Percentiles rank a stretch among this genome's conserved stretches.
Evolutionary conservation across 768 basidiomycete genomes (phyloP).

Genomic region (Mycena capillaripes): DNA sequence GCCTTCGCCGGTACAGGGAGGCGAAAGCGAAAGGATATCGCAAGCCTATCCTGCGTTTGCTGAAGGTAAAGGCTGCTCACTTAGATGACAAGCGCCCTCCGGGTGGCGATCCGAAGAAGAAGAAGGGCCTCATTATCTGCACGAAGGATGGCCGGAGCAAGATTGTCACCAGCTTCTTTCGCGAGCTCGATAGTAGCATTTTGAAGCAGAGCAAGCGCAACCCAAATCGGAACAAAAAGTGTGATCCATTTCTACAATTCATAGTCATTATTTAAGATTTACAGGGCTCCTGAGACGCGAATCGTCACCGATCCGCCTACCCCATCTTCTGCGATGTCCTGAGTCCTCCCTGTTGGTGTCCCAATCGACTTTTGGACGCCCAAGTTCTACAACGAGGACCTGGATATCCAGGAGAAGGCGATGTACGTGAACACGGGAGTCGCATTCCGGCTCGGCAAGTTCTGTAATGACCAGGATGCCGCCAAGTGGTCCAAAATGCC

Average conservation of each 20-base stretch:
- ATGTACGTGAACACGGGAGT: slow-evolving; percentile 7
- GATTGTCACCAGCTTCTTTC: neutral
- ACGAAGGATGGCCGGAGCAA: neutral
- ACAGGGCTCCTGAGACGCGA: neutral
- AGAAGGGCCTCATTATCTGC: neutral
- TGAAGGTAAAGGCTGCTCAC: no score
- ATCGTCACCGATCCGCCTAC: neutral
- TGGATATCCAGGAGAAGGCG: neutral
- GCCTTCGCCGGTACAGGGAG: neutral
- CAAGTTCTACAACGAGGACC: slow-evolving; percentile 4
- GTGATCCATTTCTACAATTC: no score
- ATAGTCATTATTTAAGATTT: neutral
- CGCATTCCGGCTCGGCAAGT: neutral
- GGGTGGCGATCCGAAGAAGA: slow-evolving; percentile 3
- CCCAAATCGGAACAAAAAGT: neutral
- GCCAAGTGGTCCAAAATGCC: neutral
- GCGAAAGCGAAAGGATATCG: slow-evolving; percentile 7
- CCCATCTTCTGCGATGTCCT: neutral
- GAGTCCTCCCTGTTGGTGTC: neutral
- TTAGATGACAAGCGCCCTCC: slow-evolving; percentile 10
- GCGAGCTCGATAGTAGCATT: neutral
- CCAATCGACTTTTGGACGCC: slow-evolving; percentile 14
- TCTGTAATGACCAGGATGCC: neutral
- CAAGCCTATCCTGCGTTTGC: slow-evolving; percentile 1
- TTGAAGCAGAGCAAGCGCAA: neutral